Evolutionary conservation across 208 protist genomes (phyloP).

Genomic region (Trichomonas vaginalis): DNA sequence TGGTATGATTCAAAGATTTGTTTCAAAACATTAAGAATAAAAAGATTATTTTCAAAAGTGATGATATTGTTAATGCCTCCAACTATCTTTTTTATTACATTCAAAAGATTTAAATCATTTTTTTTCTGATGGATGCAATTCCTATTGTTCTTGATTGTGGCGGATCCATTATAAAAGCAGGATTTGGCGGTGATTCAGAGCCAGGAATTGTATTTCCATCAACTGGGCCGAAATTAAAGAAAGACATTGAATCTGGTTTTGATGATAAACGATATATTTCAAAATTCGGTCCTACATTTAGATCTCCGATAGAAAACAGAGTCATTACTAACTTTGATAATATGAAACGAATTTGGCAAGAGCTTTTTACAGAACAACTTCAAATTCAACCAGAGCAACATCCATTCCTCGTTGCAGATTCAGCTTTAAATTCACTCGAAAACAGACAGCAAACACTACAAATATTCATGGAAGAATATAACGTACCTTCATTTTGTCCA

Average conservation of each 20-base stretch:
- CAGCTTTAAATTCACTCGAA: slow-evolving; percentile 56
- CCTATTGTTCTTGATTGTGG: slow-evolving; percentile 72
- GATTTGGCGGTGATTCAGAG: slow-evolving; percentile 80
- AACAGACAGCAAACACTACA: slow-evolving; percentile 62
- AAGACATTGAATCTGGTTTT: slow-evolving; percentile 42
- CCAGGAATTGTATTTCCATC: slow-evolving; percentile 82
- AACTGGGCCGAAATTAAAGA: slow-evolving; percentile 72
- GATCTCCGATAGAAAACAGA: slow-evolving; percentile 62
- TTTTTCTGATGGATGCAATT: background rate
- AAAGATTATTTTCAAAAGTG: no score
- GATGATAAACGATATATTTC: background rate
- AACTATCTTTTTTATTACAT: no score
- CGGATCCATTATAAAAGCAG: slow-evolving; percentile 57
- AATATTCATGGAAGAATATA: slow-evolving; percentile 66
- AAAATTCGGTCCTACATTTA: slow-evolving; percentile 49
- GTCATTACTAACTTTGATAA: slow-evolving; percentile 86
- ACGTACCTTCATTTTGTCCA: slow-evolving; percentile 49
- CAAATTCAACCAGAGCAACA: slow-evolving; percentile 67
- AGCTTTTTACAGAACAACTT: slow-evolving; percentile 47
- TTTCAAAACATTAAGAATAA: no score
- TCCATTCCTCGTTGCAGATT: slow-evolving; percentile 68
- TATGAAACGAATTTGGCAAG: slow-evolving; percentile 83
- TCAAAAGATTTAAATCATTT: no score
- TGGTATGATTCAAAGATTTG: no score
- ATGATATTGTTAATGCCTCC: no score